Evolutionary conservation across 208 protist genomes (phyloP).

Genomic region (Acanthamoeba lenticulata): DNA sequence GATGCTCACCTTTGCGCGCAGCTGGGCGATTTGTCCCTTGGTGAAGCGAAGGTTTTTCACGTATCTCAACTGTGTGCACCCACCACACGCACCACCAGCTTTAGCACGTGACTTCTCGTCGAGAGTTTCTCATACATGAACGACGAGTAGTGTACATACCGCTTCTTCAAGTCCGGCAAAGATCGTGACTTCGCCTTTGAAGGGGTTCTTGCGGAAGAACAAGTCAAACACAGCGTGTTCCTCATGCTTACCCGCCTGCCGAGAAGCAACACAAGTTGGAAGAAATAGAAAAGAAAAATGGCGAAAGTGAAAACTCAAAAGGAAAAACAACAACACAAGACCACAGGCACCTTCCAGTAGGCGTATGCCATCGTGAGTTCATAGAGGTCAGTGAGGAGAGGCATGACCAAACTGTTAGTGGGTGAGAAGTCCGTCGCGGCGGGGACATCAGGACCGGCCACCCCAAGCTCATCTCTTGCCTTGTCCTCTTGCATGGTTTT

Average conservation of each 20-base stretch:
- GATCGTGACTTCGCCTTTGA: constrained; percentile 89
- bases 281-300: not conserved
- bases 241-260: constrained; percentile 80
- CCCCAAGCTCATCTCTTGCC: not conserved
- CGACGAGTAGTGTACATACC: not conserved
- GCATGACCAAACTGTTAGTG: constrained; percentile 22
- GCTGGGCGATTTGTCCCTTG: constrained; percentile 26
- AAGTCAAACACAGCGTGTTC: constrained; percentile 88
- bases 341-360: constrained; percentile 79
- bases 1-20: not conserved
- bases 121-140: not conserved
- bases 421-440: not conserved
- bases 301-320: not conserved
- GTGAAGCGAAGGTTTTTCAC: constrained; percentile 31
- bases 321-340: not conserved
- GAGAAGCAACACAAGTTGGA: constrained; percentile 66
- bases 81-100: not conserved
- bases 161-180: constrained; percentile 88
- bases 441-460: not conserved
- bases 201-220: constrained; percentile 92
- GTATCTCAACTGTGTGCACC: not conserved
- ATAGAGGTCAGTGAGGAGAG: constrained; percentile 75
- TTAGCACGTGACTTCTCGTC: too few species aligned
- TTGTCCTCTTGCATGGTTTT: not conserved
- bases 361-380: constrained; percentile 88